Evolutionary conservation across 805 yeast genomes (phyloP).

Genomic region (Starmerella sirachaensis): DNA sequence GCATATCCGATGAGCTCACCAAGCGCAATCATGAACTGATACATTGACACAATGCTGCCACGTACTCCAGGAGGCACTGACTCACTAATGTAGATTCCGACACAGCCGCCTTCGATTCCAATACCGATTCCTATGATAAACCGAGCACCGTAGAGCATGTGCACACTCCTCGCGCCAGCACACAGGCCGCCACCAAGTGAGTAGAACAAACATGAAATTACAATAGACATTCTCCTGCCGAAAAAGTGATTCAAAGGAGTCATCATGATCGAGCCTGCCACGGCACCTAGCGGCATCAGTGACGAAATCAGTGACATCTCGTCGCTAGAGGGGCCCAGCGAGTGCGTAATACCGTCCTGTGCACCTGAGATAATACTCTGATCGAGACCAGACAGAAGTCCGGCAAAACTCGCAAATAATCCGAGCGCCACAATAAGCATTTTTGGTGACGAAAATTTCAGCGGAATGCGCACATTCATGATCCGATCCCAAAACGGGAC

Average conservation of each 20-base stretch:
- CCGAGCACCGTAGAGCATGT: conserved; percentile 49
- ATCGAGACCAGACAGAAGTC: conserved; percentile 54
- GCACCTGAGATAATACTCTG: conserved; percentile 61
- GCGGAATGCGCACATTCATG: conserved; percentile 13
- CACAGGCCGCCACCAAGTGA: conserved; percentile 50
- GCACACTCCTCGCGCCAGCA: conserved; percentile 37
- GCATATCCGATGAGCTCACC: conserved; percentile 59
- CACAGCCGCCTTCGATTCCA: conserved; percentile 56
- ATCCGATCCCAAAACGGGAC: conserved; percentile 14
- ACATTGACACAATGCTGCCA: conserved; percentile 50
- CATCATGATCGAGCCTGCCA: conserved; percentile 49
- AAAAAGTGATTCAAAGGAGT: conserved; percentile 44
- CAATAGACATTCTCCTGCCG: conserved; percentile 46
- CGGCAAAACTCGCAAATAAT: conserved; percentile 49
- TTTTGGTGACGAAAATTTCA: conserved; percentile 16
- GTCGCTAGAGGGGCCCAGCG: conserved; percentile 31
- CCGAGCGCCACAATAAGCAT: conserved; percentile 42
- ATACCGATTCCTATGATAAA: conserved; percentile 51
- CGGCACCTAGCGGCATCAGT: conserved; percentile 59
- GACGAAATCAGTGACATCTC: conserved; percentile 45
- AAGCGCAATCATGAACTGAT: conserved; percentile 52
- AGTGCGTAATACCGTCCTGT: conserved; percentile 37
- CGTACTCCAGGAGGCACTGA: conserved; percentile 46
- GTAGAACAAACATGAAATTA: conserved; percentile 47
- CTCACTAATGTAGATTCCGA: conserved; percentile 51